These are phyloP conservation scores for Fusarium multiceps DNA, from an alignment of 2,329 filamentous ascomycete species.

Conservation along the genomic window DNA sequence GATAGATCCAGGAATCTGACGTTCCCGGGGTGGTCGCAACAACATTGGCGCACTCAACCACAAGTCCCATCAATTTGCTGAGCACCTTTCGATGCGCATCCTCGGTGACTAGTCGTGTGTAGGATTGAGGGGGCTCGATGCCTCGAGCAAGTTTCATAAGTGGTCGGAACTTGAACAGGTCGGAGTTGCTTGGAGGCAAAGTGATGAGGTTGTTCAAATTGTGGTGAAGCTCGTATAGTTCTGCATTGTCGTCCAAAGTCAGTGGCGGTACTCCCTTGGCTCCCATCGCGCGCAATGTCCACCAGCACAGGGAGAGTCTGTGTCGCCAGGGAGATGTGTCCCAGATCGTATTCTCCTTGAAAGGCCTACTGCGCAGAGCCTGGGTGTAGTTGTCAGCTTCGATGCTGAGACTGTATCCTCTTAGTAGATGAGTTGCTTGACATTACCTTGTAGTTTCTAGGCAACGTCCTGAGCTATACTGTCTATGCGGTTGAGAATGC, in stretches of 20 bases:
- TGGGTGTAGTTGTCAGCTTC: neutral
- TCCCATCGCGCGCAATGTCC: constrained; percentile 4
- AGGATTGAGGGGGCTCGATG: neutral
- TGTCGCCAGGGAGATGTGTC: neutral
- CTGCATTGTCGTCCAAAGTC: neutral
- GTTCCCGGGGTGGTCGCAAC: neutral
- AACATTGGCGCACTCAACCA: neutral
- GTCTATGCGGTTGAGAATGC: too few relatives aligned
- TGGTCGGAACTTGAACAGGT: neutral
- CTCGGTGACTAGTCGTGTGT: fast-evolving
- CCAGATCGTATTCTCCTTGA: neutral
- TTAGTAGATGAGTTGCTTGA: neutral
- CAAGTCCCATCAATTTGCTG: neutral
- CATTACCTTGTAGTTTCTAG: fast-evolving
- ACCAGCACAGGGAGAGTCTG: constrained; percentile 8
- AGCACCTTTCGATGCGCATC: fast-evolving
- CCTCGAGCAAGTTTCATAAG: neutral
- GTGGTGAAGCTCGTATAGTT: neutral
- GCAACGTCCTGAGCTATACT: too few relatives aligned
- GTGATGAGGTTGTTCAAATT: neutral
- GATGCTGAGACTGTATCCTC: neutral
- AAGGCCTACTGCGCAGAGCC: fast-evolving
- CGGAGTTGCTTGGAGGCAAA: fast-evolving
- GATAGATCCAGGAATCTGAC: neutral
- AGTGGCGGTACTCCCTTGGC: neutral